phyloP scores from a whole-genome alignment of 1,284 basidiomycete genomes.

The Ganoderma lingzhi region DNA sequence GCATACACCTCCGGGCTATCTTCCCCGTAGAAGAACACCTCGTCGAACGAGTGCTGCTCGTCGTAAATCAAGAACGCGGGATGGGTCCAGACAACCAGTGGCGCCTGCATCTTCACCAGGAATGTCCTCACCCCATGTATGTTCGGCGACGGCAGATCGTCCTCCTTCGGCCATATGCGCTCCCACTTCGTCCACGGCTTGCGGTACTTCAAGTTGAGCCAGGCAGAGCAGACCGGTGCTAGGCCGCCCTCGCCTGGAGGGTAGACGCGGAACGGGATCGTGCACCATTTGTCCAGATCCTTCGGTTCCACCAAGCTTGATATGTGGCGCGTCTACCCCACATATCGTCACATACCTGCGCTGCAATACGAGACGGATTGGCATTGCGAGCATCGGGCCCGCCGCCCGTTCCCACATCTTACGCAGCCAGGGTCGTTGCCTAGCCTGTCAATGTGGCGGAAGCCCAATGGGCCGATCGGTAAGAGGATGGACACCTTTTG shows the following conservation, averaged over 20 bases:
- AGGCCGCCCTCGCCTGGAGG: conserved; percentile 27
- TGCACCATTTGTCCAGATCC: conserved; percentile 48
- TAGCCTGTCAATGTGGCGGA: conserved; percentile 46
- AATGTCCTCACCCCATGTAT: conserved; percentile 47
- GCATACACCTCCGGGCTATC: conserved; percentile 26
- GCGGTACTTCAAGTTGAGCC: not conserved
- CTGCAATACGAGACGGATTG: conserved; percentile 49
- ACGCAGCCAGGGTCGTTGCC: conserved; percentile 47
- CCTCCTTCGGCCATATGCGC: not conserved
- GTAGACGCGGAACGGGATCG: conserved; percentile 37
- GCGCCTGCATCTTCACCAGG: conserved; percentile 51
- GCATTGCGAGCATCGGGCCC: conserved; percentile 47
- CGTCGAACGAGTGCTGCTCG: conserved; percentile 44
- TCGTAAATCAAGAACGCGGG: conserved; percentile 46
- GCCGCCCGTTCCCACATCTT: conserved; percentile 45
- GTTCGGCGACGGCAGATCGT: conserved; percentile 38
- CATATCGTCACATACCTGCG: conserved; percentile 31
- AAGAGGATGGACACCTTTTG: conserved; percentile 46
- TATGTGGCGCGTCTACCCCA: too few relatives aligned
- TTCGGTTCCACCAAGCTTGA: conserved; percentile 47
- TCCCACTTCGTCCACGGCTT: too few relatives aligned
- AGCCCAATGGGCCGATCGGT: conserved; percentile 47
- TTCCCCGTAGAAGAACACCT: conserved; percentile 39
- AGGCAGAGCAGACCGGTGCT: conserved; percentile 20
- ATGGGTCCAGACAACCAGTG: conserved; percentile 28